Conservation (phyloP, 2,329 filamentous ascomycete species). For the Trichoderma endophyticum region DNA sequence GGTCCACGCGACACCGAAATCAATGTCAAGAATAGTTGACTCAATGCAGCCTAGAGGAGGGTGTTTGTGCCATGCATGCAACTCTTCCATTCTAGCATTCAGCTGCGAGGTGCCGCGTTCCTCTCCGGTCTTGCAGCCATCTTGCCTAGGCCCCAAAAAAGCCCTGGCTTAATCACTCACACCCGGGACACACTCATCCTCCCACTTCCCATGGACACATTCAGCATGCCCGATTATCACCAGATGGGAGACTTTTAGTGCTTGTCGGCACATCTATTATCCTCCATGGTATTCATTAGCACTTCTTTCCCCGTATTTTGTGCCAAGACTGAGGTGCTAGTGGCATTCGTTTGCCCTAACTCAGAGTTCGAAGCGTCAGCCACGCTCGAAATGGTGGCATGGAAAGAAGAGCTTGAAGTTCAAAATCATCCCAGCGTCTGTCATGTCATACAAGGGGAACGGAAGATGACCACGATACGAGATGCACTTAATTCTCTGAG, state of each 20-base stretch:
- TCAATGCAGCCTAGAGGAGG: not conserved
- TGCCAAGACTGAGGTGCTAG: not conserved
- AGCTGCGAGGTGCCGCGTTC: not conserved
- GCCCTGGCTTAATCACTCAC: not conserved
- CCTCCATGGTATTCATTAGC: not conserved
- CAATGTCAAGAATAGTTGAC: not conserved
- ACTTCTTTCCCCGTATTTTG: not conserved
- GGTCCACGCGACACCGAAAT: not conserved
- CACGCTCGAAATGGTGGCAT: not conserved
- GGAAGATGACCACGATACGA: not conserved
- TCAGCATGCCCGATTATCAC: not conserved
- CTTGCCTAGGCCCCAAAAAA: not conserved
- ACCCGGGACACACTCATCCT: not conserved
- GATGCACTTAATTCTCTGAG: not conserved
- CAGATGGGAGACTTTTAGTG: not conserved
- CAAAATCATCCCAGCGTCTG: not conserved
- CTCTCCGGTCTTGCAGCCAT: not conserved
- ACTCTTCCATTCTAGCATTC: not conserved
- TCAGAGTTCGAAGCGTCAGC: constrained; percentile 1
- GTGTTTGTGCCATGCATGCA: not conserved
- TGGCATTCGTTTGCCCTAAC: not conserved
- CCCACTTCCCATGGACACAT: not conserved
- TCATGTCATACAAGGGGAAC: not conserved
- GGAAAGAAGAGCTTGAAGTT: not conserved
- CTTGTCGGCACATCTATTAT: constrained; percentile 8